Evolutionary conservation across 306 rosid genomes (phyloP).

Genomic region (Carpinus viminea): DNA sequence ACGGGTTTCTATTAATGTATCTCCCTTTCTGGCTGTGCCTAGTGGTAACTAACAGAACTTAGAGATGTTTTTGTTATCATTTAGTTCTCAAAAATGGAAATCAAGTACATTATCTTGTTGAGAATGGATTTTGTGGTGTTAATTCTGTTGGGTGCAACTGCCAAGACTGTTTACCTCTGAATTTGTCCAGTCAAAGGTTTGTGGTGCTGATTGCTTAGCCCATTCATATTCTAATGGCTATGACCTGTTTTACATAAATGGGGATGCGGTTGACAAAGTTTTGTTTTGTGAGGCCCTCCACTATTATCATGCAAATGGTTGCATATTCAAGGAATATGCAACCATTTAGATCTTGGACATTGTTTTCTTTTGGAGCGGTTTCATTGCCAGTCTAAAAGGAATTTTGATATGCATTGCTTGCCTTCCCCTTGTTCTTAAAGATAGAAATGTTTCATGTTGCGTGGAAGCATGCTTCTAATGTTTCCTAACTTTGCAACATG

Average conservation of each 20-base stretch:
- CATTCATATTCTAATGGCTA: conserved; percentile 46
- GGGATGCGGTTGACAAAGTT: conserved; percentile 47
- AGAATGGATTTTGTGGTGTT: conserved; percentile 46
- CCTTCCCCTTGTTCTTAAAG: too few species aligned
- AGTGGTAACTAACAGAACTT: conserved; percentile 3
- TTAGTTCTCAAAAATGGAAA: conserved; percentile 26
- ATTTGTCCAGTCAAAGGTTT: conserved; percentile 46
- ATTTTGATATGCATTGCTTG: too few species aligned
- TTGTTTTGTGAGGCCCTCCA: conserved; percentile 60
- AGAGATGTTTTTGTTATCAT: conserved; percentile 37
- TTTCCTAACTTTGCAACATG: too few species aligned
- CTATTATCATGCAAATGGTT: conserved; percentile 54
- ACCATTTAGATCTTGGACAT: too few species aligned
- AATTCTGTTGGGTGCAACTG: conserved; percentile 43
- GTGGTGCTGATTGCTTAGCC: conserved; percentile 51
- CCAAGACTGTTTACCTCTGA: conserved; percentile 49
- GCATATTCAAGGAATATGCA: conserved; percentile 49
- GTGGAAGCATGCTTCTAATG: too few species aligned
- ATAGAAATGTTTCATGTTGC: too few species aligned
- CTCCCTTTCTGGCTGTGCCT: conserved; percentile 12
- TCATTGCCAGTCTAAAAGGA: too few species aligned
- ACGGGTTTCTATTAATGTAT: conserved; percentile 15
- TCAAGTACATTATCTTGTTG: conserved; percentile 27
- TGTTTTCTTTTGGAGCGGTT: too few species aligned
- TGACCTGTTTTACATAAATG: conserved; percentile 60